These are phyloP conservation scores for Irpex rosettiformis DNA, from an alignment of 1,284 basidiomycete genomes.

Conservation along the genomic window DNA sequence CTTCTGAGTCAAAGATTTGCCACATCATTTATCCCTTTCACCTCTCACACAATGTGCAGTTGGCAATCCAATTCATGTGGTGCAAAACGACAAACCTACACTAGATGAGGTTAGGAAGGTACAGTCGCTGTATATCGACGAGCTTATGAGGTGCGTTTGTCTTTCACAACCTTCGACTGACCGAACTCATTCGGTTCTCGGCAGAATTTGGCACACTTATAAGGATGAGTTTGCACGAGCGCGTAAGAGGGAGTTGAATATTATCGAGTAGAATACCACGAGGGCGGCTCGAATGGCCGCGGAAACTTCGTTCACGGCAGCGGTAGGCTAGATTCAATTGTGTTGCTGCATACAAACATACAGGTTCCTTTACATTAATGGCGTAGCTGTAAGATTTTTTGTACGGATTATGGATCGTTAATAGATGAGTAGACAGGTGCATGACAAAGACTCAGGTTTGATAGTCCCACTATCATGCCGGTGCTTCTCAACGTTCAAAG, in stretches of 20 bases:
- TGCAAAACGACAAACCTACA: slow-evolving; percentile 75
- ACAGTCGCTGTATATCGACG: slow-evolving; percentile 88
- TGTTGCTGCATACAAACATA: too few relatives aligned
- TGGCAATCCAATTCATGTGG: slow-evolving; percentile 84
- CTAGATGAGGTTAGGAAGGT: slow-evolving; percentile 78
- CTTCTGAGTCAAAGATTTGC: background rate
- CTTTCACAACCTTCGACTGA: background rate
- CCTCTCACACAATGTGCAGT: slow-evolving; percentile 45
- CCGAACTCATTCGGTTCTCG: too few relatives aligned
- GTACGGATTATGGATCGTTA: too few relatives aligned
- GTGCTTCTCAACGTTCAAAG: too few relatives aligned
- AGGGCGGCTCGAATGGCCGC: too few relatives aligned
- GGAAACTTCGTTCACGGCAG: too few relatives aligned
- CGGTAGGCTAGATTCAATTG: too few relatives aligned
- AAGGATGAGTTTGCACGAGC: slow-evolving; percentile 84
- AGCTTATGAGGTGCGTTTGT: slow-evolving; percentile 74
- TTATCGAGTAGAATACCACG: slow-evolving; percentile 59
- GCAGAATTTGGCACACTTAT: slow-evolving; percentile 92
- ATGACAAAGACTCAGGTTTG: too few relatives aligned
- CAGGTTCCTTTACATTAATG: too few relatives aligned
- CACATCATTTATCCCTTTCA: background rate
- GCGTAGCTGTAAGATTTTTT: too few relatives aligned
- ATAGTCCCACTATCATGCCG: too few relatives aligned
- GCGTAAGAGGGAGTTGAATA: slow-evolving; percentile 66
- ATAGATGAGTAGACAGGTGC: too few relatives aligned